Percentiles rank a stretch among this genome's conserved stretches.
Conservation (phyloP, 2,329 filamentous ascomycete species). For the Thelonectria olida region DNA sequence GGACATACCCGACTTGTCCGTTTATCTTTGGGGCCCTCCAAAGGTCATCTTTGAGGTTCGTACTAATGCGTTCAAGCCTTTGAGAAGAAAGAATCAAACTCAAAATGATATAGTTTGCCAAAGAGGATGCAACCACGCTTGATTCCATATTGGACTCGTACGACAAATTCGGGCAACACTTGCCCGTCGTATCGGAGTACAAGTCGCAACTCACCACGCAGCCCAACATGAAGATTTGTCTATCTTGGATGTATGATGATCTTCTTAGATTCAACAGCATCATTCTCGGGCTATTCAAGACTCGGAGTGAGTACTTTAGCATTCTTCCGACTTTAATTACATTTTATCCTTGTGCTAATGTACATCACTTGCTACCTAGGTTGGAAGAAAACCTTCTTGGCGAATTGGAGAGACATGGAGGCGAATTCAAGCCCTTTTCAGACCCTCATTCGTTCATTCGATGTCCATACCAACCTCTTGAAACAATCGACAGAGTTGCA, state of each 20-base stretch:
- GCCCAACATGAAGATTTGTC: not conserved
- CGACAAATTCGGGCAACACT: not conserved
- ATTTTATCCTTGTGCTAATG: not conserved
- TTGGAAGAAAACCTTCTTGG: conserved; percentile 8
- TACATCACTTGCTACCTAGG: not conserved
- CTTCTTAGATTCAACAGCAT: not conserved
- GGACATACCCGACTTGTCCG: not conserved
- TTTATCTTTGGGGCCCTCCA: conserved; percentile 11
- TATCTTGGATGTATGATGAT: conserved; percentile 13
- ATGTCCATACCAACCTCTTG: not conserved
- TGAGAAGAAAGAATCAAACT: too few species aligned
- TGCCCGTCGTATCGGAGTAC: conserved; percentile 2
- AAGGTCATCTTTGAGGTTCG: conserved; percentile 1
- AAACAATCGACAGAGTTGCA: not conserved
- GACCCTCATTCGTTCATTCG: not conserved
- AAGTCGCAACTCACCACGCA: not conserved
- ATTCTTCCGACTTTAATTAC: not conserved
- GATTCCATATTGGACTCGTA: conserved; percentile 11
- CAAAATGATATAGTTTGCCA: not conserved
- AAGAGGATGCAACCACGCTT: not conserved
- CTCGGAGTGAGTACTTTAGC: not conserved
- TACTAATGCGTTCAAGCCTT: not conserved
- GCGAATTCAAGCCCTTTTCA: not conserved
- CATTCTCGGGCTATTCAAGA: not conserved
- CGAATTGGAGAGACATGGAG: conserved; percentile 6